These are phyloP conservation scores for Rhizopogon rudus DNA, from an alignment of 768 basidiomycete genomes.

Conservation along the genomic window DNA sequence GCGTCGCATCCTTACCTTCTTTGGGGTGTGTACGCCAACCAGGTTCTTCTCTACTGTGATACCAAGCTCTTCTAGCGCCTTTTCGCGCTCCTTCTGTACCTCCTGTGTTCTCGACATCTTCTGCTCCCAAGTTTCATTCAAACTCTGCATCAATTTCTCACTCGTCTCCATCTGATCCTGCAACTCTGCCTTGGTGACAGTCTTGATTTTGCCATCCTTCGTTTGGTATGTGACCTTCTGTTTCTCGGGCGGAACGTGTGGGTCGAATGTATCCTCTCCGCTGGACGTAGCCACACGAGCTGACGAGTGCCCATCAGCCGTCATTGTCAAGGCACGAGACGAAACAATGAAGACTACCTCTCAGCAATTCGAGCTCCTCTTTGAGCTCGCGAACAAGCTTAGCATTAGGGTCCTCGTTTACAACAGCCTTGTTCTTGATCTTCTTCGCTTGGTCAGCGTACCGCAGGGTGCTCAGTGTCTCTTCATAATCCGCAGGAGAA, in stretches of 20 bases:
- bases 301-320: conserved; percentile 21
- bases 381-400: conserved; percentile 98
- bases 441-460: conserved; percentile 99
- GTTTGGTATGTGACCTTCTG: conserved; percentile 95
- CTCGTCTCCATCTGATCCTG: conserved; percentile 95
- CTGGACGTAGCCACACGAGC: conserved; percentile 70
- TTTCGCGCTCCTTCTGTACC: conserved; percentile 95
- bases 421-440: conserved; percentile 99
- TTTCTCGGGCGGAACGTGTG: conserved; percentile 84
- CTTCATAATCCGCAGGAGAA: conserved; percentile 97
- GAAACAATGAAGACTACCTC: conserved; percentile 45
- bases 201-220: conserved; percentile 90
- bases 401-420: conserved; percentile 99
- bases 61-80: conserved; percentile 94
- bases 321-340: neutral
- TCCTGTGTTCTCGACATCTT: conserved; percentile 88
- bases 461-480: conserved; percentile 92
- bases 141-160: conserved; percentile 90
- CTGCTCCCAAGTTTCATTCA: conserved; percentile 97
- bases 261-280: conserved; percentile 78
- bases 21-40: conserved; percentile 97
- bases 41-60: conserved; percentile 96
- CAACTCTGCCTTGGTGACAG: conserved; percentile 93
- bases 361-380: conserved; percentile 91
- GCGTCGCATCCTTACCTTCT: conserved; percentile 54